A percentile compares a stretch with the other conserved stretches of the same genome.
phyloP scores from a whole-genome alignment of 2,329 filamentous ascomycete genomes.

The Ophiocordyceps australis region DNA sequence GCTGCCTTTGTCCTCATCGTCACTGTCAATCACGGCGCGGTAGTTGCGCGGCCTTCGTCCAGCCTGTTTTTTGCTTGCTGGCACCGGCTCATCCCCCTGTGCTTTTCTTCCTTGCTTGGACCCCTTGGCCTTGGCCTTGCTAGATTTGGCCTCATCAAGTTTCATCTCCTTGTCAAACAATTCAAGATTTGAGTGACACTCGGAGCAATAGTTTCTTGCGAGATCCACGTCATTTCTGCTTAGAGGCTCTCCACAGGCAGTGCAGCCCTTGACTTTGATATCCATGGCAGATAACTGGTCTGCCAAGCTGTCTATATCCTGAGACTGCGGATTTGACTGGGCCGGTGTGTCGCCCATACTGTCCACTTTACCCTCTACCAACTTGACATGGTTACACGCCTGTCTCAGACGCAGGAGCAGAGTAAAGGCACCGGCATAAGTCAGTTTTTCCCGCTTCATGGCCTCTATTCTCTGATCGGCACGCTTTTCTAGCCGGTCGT shows the following conservation, averaged over 20 bases:
- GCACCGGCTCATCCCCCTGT: slow-evolving; percentile 2
- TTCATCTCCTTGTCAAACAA: slow-evolving; percentile 31
- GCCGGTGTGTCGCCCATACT: no score
- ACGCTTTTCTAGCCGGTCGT: slow-evolving; percentile 63
- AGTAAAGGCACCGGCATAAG: slow-evolving; percentile 87
- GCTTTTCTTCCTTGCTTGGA: slow-evolving; percentile 6
- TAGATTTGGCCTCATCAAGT: slow-evolving; percentile 5
- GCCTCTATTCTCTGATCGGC: slow-evolving; percentile 74
- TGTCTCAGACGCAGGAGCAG: slow-evolving; percentile 80
- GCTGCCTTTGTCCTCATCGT: slow-evolving; percentile 53
- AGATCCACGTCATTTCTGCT: slow-evolving; percentile 23
- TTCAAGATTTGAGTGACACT: slow-evolving; percentile 60
- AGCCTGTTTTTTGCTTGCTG: slow-evolving; percentile 2
- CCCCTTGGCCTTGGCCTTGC: slow-evolving; percentile 14
- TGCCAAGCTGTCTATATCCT: slow-evolving; percentile 66
- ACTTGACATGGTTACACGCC: slow-evolving; percentile 82
- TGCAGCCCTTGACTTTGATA: slow-evolving; percentile 61
- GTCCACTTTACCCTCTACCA: slow-evolving; percentile 71
- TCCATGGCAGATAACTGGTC: slow-evolving; percentile 74
- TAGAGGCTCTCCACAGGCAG: slow-evolving; percentile 61
- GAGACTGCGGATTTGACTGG: slow-evolving; percentile 29
- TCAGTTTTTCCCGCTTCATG: slow-evolving; percentile 73
- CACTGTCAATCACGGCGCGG: slow-evolving; percentile 45
- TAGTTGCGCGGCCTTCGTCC: slow-evolving; percentile 25
- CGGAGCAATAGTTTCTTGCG: slow-evolving; percentile 41